These are phyloP conservation scores for Echinosophora koreensis DNA, from an alignment of 306 rosid genomes.

Conservation along the genomic window DNA sequence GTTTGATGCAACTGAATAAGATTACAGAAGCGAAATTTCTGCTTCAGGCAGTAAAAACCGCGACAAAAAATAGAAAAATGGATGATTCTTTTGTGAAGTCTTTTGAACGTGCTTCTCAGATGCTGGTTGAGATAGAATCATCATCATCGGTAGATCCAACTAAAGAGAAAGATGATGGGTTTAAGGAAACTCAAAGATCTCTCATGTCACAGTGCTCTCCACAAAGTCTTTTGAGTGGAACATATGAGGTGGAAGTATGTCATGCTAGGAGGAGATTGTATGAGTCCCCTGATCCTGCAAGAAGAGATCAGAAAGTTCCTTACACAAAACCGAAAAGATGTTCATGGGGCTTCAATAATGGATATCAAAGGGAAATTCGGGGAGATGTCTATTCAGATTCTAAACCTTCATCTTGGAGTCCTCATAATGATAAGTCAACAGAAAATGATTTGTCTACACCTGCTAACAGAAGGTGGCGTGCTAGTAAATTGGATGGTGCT, in stretches of 20 bases:
- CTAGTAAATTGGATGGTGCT: conserved; percentile 26
- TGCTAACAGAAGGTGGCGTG: conserved; percentile 42
- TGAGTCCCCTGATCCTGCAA: conserved; percentile 56
- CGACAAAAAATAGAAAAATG: conserved; percentile 70
- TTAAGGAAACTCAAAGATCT: conserved; percentile 36
- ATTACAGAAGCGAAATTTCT: conserved; percentile 78
- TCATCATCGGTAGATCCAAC: conserved; percentile 32
- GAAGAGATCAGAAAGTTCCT: conserved; percentile 48
- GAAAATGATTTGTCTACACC: conserved; percentile 36
- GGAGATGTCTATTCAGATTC: conserved; percentile 53
- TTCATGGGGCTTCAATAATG: conserved; percentile 62
- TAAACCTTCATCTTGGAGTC: conserved; percentile 52
- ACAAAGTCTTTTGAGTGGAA: conserved; percentile 32
- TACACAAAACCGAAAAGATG: conserved; percentile 63
- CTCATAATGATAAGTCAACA: conserved; percentile 33
- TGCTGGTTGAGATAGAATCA: conserved; percentile 60
- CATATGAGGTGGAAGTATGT: conserved; percentile 48
- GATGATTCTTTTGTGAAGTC: conserved; percentile 85
- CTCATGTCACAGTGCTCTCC: conserved; percentile 48
- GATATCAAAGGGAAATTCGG: conserved; percentile 58
- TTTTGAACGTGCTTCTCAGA: conserved; percentile 73
- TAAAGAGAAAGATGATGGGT: conserved; percentile 21
- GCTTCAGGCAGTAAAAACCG: conserved; percentile 73
- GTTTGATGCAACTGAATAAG: conserved; percentile 80
- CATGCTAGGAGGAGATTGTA: conserved; percentile 47